phyloP scores from a whole-genome alignment of 768 basidiomycete genomes.

The Tulasnella sp. region DNA sequence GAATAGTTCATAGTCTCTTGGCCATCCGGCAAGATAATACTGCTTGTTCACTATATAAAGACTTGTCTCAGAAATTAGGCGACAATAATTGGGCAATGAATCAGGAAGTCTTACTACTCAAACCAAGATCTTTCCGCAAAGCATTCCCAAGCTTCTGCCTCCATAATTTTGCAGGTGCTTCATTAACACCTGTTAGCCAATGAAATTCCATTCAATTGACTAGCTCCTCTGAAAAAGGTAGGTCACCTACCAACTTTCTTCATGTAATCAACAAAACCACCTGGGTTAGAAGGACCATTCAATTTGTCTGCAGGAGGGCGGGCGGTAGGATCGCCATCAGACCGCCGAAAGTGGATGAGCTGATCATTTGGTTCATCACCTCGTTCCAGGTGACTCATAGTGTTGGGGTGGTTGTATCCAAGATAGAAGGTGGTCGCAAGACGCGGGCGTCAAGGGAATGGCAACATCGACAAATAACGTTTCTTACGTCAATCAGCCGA shows the following conservation, averaged over 20 bases:
- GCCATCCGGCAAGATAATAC: constrained; percentile 23
- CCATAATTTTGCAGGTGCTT: constrained; percentile 2
- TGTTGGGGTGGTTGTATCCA: too few relatives aligned
- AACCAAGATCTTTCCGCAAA: constrained; percentile 5
- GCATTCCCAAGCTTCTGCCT: constrained; percentile 14
- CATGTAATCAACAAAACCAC: constrained; percentile 12
- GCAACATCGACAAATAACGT: too few relatives aligned
- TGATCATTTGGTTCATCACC: constrained; percentile 3
- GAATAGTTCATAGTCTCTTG: constrained; percentile 53
- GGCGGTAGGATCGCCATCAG: constrained; percentile 5
- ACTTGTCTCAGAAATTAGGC: too few relatives aligned
- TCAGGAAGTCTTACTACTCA: too few relatives aligned
- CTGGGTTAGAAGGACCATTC: constrained; percentile 5
- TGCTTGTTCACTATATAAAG: not conserved
- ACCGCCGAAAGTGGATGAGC: constrained; percentile 10
- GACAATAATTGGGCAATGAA: too few relatives aligned
- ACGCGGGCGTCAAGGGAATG: too few relatives aligned
- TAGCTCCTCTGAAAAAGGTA: too few relatives aligned
- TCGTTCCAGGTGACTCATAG: too few relatives aligned
- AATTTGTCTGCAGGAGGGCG: not conserved
- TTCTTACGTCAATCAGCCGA: too few relatives aligned
- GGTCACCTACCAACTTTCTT: too few relatives aligned
- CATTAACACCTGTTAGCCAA: constrained; percentile 9
- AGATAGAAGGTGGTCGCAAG: too few relatives aligned
- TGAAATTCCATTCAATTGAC: too few relatives aligned